These are phyloP conservation scores for Lotus japonicus DNA, from an alignment of 306 rosid species.

Conservation along the genomic window DNA sequence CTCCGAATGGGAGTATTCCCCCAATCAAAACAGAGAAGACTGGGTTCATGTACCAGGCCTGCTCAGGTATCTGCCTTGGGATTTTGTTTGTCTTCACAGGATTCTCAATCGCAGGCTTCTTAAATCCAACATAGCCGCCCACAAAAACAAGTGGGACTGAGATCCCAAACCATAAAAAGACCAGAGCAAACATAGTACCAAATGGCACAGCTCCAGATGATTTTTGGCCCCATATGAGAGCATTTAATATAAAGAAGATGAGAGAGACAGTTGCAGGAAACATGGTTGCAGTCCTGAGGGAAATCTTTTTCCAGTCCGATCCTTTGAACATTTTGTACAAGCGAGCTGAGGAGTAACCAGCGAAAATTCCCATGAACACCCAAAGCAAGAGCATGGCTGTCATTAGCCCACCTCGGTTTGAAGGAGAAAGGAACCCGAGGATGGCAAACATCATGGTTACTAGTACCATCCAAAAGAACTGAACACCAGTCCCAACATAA, in stretches of 20 bases:
- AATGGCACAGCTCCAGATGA: slow-evolving; percentile 99
- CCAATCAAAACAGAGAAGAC: slow-evolving; percentile 78
- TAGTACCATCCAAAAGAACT: slow-evolving; percentile 82
- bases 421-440: slow-evolving; percentile 96
- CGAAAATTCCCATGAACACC: slow-evolving; percentile 97
- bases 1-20: slow-evolving; percentile 98
- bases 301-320: slow-evolving; percentile 84
- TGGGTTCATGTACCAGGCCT: slow-evolving; percentile 99
- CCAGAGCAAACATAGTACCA: slow-evolving; percentile 94
- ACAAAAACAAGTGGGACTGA: slow-evolving; percentile 95
- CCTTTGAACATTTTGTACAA: slow-evolving; percentile 91
- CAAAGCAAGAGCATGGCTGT: slow-evolving; percentile 96
- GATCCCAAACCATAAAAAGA: slow-evolving; percentile 96
- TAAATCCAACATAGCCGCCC: slow-evolving; percentile 90
- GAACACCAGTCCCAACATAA: slow-evolving; percentile 95
- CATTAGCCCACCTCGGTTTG: slow-evolving; percentile 97
- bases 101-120: slow-evolving; percentile 89
- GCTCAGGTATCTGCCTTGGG: slow-evolving; percentile 98
- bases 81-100: slow-evolving; percentile 98
- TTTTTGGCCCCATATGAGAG: slow-evolving; percentile 93
- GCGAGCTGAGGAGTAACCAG: slow-evolving; percentile 85
- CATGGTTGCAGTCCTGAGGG: slow-evolving; percentile 69
- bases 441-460: slow-evolving; percentile 95
- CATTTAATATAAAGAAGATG: slow-evolving; percentile 66
- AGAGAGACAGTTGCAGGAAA: slow-evolving; percentile 78